Base-by-base conservation (phyloP, 2,329 filamentous ascomycete species). In the Fusarium annulatum region DNA sequence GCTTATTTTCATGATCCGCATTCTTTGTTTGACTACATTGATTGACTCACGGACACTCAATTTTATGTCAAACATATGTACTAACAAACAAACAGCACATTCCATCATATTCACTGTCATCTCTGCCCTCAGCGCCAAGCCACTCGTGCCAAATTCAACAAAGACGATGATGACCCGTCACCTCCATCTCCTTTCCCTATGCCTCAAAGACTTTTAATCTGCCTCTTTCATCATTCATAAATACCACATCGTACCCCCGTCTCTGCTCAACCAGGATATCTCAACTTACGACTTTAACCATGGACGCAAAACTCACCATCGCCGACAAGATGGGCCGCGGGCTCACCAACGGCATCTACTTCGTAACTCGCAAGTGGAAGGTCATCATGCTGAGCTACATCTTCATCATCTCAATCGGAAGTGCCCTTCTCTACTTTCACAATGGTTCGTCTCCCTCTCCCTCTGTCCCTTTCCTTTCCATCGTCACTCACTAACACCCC, bases 301-400 rank as follows among this genome's bases (percentile, higher is more conserved):
- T 71, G 69, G 53, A 71, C 9, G 48, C 18, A 38, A 45, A 38
- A 26, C 39, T 60, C 18, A 53, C 34, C 28, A 43, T 71, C 38
- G 67, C 69, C 41, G 69, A 71, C 30, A 71, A 63, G 26, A 9
- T 71, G 14, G 67, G 67, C 15, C 67, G 39, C 10, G 58, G 58
- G 30, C 53, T 72, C n/a, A 60, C 63, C 9, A 45, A 51, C 15
- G 41, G 58, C 26, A 52, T 71, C n/a, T 15, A 34, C 7, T 71
- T 67, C 18, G 19, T 46, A 5, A 53, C 46, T 33, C 53, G 62
- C 16, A 56, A 36, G 26, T 71, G 67, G 62, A 71, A 64, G 48
- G 7, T 19, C 2, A 51, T 69, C 12, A 42, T 69, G 21, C 26
- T 62, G 15, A 42, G 59, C 60, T 72, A 72, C n/a, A 15, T 39